Base-by-base conservation (phyloP, 2,329 filamentous ascomycete genomes). In the Herpotrichia juniperi region DNA sequence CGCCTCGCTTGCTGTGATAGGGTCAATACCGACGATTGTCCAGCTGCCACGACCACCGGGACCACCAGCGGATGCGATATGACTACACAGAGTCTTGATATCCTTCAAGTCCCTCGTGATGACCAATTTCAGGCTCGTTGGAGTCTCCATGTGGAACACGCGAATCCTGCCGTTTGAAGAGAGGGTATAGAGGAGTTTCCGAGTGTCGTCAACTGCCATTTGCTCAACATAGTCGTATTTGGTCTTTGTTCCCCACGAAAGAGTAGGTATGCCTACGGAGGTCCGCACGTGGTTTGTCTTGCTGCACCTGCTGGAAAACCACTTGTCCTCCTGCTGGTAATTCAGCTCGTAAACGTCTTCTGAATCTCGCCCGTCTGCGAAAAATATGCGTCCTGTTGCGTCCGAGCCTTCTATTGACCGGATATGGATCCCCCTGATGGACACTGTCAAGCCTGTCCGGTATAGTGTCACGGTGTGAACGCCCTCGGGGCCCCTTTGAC, bases 321-420 rank as follows among this genome's bases (percentile, higher is more conserved):
- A 99, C 63, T 90, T 89, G 75, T 99, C 94, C 73, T 97, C 92
- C 67, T 96, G 92, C 74, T 97, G 93, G 71, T 99, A 99, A 62
- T 89, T 93, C 48, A 99, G 83, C 75, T 99, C 94, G 72, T 94
- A 91, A 42, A 99, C 86, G 64, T 97, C 93, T 58, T 91, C 91
- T 59, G 93, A 90, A 45, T 81, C 83, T 45, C 83, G 83, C 31
- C 92, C 91, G 37, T 58, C 58, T 35, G 89, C 87, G 67, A 97
- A 96, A 79, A 99, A 99, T 59, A 99, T 94, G 55, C 94, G 89
- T 8, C 96, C 96, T 19, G 86, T 89, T 17, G 87, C 86, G 2
- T 78, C 76, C 0, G 93, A 94, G 14, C 89, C 91, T 19, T 87
- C 87, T 61, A 99, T 92, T 40, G 88, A 82, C 49, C 85, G 86